Evolutionary conservation across 2,329 filamentous ascomycete genomes (phyloP).

Genomic region (Pseudogymnoascus sp.): DNA sequence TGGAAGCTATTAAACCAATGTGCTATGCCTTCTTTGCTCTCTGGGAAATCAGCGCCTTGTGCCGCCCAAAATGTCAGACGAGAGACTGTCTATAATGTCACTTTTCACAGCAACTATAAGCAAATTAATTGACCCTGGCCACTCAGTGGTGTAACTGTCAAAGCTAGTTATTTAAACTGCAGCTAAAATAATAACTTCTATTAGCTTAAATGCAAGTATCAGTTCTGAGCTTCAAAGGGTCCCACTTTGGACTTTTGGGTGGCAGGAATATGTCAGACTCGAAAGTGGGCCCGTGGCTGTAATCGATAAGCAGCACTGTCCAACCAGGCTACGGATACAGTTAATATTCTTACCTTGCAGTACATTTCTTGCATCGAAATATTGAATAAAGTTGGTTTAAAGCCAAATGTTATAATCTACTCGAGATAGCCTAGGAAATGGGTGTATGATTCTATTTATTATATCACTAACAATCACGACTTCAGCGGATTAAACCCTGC

Average conservation of each 20-base stretch:
- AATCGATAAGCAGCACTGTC: not conserved
- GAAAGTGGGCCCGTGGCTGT: not conserved
- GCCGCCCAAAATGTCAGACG: not conserved
- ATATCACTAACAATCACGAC: not conserved
- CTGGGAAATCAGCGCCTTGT: not conserved
- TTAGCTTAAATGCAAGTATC: not conserved
- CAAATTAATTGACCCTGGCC: not conserved
- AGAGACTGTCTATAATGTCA: not conserved
- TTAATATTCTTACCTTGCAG: not conserved
- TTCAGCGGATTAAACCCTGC: not conserved
- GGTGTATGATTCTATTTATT: not conserved
- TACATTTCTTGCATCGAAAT: not conserved
- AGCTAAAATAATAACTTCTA: not conserved
- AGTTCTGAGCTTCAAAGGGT: not conserved
- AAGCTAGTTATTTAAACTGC: not conserved
- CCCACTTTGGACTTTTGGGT: not conserved
- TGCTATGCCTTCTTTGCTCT: not conserved
- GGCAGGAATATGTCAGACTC: not conserved
- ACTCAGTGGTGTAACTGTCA: not conserved
- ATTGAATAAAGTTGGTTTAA: not conserved
- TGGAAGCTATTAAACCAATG: not conserved
- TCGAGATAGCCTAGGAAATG: not conserved
- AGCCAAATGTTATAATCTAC: not conserved
- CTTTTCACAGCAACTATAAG: not conserved
- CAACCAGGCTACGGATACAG: constrained; percentile 2